Evolutionary conservation across 495 filamentous ascomycete species (phyloP), one percentile per base, ranked within the genome.

Genomic region (Daldinia decipiens): DNA sequence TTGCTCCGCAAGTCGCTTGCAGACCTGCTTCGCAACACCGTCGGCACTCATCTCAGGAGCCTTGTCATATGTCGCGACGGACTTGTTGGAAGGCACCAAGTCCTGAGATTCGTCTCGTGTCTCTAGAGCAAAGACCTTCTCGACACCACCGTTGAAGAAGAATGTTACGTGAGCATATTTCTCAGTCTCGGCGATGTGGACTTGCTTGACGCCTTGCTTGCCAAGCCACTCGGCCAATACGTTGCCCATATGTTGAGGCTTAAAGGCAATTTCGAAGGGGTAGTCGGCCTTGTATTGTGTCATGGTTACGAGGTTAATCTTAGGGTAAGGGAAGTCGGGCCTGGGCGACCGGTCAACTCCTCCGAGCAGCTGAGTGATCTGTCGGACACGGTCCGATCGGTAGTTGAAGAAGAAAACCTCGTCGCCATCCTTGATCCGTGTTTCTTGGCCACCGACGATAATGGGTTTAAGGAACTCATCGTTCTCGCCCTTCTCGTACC

Each of bases 401-500:
- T 99, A 99, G 88, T 99, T 99, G 92, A 99, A 99, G 89, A 98
- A 98, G 87, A 99, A 98, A 74, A 97, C 88, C 53, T 93, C 95
- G 76, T 99, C 95, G 68, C 89, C 87, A 77, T 98, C 93, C 83
- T 97, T 88, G 55, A 99, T 87, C 65, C 96, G 89, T 29, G 84
- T 86, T 67, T 94, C 91, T 74, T 92, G 85, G 74, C 96, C 96
- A 62, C 91, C 91, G 68, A 97, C 87, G 74, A 99, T 93, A 81
- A 99, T 98, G 67, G 95, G 95, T 82, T 97, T 97, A 68, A 99
- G 85, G 88, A 99, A 98, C 84, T 99, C 95, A 77, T 99, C 95
- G 32, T 87, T 97, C 84, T 98, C 93, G 52, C 86, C 87, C 77
- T 93, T 91, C 68, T 86, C 89, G 74, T 99, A 99, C 61, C 93